These are phyloP conservation scores for Fusarium haematococcum DNA, from an alignment of 2,329 filamentous ascomycete genomes.

Conservation along the genomic window DNA sequence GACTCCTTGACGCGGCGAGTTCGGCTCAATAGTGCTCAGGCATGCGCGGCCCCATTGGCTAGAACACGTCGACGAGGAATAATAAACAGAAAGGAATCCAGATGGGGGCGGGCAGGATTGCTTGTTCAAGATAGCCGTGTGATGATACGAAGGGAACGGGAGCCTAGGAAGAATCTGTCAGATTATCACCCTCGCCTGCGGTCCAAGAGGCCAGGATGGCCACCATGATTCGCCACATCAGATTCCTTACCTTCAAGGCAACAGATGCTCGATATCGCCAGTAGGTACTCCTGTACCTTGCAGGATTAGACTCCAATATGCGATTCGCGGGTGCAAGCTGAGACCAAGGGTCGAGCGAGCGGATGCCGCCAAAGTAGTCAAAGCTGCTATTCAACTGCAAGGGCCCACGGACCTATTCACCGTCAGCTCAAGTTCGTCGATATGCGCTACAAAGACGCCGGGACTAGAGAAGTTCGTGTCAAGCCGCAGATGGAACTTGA, in stretches of 20 bases:
- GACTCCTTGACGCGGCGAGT: conserved; percentile 33
- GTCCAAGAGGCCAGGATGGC: not conserved
- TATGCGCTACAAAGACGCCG: conserved; percentile 20
- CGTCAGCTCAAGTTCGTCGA: conserved; percentile 34
- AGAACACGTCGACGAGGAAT: conserved; percentile 18
- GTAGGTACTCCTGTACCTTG: conserved; percentile 29
- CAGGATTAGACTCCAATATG: conserved; percentile 18
- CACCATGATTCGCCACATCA: conserved; percentile 18
- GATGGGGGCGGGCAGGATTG: conserved; percentile 24
- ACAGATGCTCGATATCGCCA: conserved; percentile 1
- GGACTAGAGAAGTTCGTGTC: conserved; percentile 13
- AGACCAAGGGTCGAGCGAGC: conserved; percentile 35
- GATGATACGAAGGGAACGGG: conserved; percentile 1
- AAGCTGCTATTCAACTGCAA: conserved; percentile 31
- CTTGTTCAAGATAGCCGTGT: conserved; percentile 35
- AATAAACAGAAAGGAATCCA: conserved; percentile 40
- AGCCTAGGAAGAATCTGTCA: conserved; percentile 28
- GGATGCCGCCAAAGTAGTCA: conserved; percentile 24
- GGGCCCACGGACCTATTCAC: conserved; percentile 34
- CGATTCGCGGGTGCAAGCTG: conserved; percentile 29
- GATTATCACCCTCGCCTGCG: conserved; percentile 8
- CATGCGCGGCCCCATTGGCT: conserved; percentile 38
- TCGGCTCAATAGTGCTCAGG: conserved; percentile 34
- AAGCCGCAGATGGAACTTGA: conserved; percentile 22
- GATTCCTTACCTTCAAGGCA: conserved; percentile 9